Conservation (phyloP, 768 basidiomycete species). For the Psilocybe cubensis region DNA sequence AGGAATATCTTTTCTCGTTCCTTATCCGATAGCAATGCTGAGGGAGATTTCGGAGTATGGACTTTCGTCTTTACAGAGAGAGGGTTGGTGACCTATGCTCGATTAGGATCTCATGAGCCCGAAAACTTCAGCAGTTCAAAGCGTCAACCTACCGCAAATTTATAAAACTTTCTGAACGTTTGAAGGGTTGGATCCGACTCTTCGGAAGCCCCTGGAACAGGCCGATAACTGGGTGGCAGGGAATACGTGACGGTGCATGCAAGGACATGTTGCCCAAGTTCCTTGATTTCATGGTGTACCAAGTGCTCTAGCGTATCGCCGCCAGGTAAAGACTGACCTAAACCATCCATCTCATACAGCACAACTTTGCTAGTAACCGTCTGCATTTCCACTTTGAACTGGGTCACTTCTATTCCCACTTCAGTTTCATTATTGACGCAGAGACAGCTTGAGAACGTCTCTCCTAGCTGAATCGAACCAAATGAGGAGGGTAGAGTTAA, state of each 20-base stretch:
- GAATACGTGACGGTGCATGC: conserved; percentile 85
- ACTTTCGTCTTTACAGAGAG: conserved; percentile 96
- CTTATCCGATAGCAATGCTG: conserved; percentile 60
- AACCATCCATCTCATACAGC: conserved; percentile 66
- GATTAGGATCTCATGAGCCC: background rate
- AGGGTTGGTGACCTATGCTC: conserved; percentile 83
- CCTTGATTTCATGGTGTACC: conserved; percentile 90
- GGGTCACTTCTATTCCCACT: conserved; percentile 62
- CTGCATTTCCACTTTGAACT: conserved; percentile 84
- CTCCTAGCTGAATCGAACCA: conserved; percentile 86
- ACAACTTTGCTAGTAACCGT: conserved; percentile 68
- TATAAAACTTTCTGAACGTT: conserved; percentile 89
- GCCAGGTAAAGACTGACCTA: conserved; percentile 47
- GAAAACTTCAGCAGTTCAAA: background rate
- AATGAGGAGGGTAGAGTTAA: conserved; percentile 84
- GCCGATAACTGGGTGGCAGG: conserved; percentile 61
- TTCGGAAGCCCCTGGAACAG: conserved; percentile 49
- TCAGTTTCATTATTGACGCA: conserved; percentile 82
- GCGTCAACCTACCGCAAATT: conserved; percentile 71
- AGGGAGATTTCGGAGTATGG: conserved; percentile 73
- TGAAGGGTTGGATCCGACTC: conserved; percentile 61
- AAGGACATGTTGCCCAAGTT: conserved; percentile 89
- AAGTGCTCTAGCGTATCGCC: conserved; percentile 69
- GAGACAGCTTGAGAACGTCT: conserved; percentile 83
- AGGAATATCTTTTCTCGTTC: conserved; percentile 88